Percentiles rank a stretch among this genome's conserved stretches.
phyloP scores from a whole-genome alignment of 163 green algal genomes.

The Scenedesmus sp. region DNA sequence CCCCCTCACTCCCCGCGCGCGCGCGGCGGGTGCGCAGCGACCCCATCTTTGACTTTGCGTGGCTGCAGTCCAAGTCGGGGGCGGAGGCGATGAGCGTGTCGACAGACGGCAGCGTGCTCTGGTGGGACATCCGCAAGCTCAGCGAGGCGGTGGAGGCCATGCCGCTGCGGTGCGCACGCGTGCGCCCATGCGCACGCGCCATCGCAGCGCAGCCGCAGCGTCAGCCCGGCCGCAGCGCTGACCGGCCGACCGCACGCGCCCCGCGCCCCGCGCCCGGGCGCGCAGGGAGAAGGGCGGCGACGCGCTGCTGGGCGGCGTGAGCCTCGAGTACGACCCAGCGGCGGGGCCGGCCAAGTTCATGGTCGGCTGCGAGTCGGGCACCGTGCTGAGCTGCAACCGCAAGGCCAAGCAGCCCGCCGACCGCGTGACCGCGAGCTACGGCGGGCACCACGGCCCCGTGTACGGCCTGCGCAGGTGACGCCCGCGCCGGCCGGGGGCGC shows the following conservation, averaged over 20 bases:
- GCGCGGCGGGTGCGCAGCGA: conserved; percentile 60
- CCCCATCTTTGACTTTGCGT: conserved; percentile 88
- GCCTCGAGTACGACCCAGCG: conserved; percentile 82
- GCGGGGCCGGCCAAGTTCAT: conserved; percentile 95
- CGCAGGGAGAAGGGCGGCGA: conserved; percentile 72
- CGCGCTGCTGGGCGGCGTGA: conserved; percentile 72
- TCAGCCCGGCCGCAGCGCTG: not conserved
- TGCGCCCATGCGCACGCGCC: not conserved
- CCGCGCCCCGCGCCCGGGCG: not conserved
- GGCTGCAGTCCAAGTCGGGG: conserved; percentile 94
- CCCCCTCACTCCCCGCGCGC: too few relatives aligned
- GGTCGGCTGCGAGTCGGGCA: conserved; percentile 85
- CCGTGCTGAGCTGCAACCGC: conserved; percentile 79
- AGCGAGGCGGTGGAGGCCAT: conserved; percentile 79
- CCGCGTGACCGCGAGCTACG: conserved; percentile 79
- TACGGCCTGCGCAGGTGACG: conserved; percentile 68
- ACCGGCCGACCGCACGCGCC: not conserved
- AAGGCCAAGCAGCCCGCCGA: conserved; percentile 92
- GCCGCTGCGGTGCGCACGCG: conserved; percentile 60
- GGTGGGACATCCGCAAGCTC: conserved; percentile 94
- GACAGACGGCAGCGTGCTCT: conserved; percentile 83
- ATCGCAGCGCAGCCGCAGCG: not conserved
- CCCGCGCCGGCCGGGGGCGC: too few relatives aligned
- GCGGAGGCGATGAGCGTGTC: conserved; percentile 84
- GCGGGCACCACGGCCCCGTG: conserved; percentile 88